A percentile compares a stretch with the other conserved stretches of the same genome.
Evolutionary conservation across 768 basidiomycete species (phyloP).

Genomic region (Phylloporus arenicola): DNA sequence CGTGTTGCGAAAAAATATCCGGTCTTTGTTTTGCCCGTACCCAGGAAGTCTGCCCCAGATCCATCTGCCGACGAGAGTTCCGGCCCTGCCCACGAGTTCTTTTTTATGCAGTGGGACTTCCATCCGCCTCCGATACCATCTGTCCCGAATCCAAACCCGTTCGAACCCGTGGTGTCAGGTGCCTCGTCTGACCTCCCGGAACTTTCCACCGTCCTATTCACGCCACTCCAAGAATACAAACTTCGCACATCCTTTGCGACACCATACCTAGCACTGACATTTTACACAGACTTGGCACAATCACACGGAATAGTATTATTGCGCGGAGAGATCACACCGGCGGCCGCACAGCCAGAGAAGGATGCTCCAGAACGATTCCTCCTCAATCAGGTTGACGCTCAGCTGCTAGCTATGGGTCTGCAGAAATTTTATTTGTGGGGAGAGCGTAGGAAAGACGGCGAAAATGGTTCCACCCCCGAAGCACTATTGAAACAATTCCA

Average conservation of each 20-base stretch:
- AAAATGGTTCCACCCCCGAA: conserved; percentile 19
- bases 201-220: conserved; percentile 80
- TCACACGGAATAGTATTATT: conserved; percentile 82
- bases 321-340: conserved; percentile 85
- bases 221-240: conserved; percentile 93
- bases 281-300: conserved; percentile 82
- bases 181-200: conserved; percentile 38
- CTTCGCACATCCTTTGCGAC: conserved; percentile 77
- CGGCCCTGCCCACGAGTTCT: conserved; percentile 63
- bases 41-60: conserved; percentile 37
- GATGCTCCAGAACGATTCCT: conserved; percentile 38
- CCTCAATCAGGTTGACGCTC: conserved; percentile 77
- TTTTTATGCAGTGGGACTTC: conserved; percentile 86
- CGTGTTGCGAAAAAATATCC: conserved; percentile 60
- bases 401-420: conserved; percentile 69
- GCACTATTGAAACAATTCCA: conserved; percentile 67
- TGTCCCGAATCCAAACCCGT: conserved; percentile 39
- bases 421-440: conserved; percentile 85
- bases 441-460: conserved; percentile 15
- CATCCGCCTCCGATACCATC: conserved; percentile 65
- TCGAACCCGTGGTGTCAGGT: conserved; percentile 31
- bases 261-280: conserved; percentile 84
- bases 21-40: conserved; percentile 77
- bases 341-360: conserved; percentile 32
- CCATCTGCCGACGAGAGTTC: conserved; percentile 31